phyloP scores from a whole-genome alignment of 495 filamentous ascomycete species.

The Hypoxylon subgilvum region DNA sequence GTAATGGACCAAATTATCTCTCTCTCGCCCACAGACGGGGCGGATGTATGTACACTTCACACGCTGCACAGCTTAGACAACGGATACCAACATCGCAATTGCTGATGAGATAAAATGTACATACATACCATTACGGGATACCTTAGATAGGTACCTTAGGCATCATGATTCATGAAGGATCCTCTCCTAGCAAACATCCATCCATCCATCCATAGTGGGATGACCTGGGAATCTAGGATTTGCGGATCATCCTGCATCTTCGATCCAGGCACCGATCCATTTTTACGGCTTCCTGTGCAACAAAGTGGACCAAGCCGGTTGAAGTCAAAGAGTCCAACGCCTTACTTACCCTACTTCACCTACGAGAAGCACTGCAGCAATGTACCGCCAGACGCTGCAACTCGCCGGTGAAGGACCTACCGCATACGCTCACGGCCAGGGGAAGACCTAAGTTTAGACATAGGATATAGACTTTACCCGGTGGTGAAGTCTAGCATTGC shows the following conservation, averaged over 20 bases:
- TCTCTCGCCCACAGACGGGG: constrained; percentile 7
- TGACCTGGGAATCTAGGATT: constrained; percentile 20
- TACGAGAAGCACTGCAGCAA: constrained; percentile 25
- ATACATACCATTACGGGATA: too few relatives aligned
- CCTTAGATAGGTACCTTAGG: too few relatives aligned
- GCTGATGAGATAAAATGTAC: too few relatives aligned
- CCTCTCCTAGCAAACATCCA: constrained; percentile 16
- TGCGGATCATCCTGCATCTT: constrained; percentile 18
- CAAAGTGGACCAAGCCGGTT: constrained; percentile 22
- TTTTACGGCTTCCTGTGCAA: constrained; percentile 32
- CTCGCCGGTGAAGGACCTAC: constrained; percentile 24
- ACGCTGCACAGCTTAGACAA: constrained; percentile 16
- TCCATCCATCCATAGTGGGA: too few relatives aligned
- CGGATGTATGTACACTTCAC: constrained; percentile 22
- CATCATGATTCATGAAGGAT: not conserved
- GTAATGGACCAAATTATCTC: constrained; percentile 10
- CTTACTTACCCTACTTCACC: too few relatives aligned
- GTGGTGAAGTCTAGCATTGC: constrained; percentile 13
- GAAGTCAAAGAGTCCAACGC: constrained; percentile 3
- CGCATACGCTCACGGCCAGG: constrained; percentile 11
- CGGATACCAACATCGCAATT: constrained; percentile 24
- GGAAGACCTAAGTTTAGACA: not conserved
- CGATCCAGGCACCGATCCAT: constrained; percentile 20
- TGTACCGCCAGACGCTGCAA: constrained; percentile 25
- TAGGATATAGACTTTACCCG: constrained; percentile 32